Percentiles rank a stretch among this genome's conserved stretches.
Evolutionary conservation across 1,139 yeast species (phyloP).

Genomic region (Scheffersomyces quercinus): DNA sequence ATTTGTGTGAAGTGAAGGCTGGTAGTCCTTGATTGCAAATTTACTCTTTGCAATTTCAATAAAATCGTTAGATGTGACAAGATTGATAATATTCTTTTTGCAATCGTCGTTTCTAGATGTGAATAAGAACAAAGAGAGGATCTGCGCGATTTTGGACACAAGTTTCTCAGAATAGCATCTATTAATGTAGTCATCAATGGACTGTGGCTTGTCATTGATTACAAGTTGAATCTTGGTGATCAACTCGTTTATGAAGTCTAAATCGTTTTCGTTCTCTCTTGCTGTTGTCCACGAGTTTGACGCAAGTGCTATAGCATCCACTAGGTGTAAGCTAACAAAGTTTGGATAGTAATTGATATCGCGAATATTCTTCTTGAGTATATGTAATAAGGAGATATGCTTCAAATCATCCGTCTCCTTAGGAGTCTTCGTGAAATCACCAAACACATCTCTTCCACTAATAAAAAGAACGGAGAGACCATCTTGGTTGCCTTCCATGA

Average conservation of each 20-base stretch:
- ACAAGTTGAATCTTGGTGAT: constrained; percentile 37
- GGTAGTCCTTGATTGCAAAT: constrained; percentile 31
- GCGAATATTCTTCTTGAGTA: constrained; percentile 59
- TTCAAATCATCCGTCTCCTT: constrained; percentile 18
- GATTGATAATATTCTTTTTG: constrained; percentile 42
- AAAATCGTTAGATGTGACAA: constrained; percentile 42
- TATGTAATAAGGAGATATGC: constrained; percentile 50
- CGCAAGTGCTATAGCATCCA: constrained; percentile 66
- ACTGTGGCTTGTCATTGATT: constrained; percentile 20
- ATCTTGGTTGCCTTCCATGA: constrained; percentile 78
- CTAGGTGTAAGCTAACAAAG: constrained; percentile 55
- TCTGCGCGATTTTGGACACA: constrained; percentile 69
- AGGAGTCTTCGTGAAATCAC: constrained; percentile 25
- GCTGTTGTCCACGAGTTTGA: constrained; percentile 70
- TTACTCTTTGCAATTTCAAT: constrained; percentile 28
- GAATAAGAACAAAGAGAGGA: constrained; percentile 71
- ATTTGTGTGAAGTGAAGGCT: constrained; percentile 44
- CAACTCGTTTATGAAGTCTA: constrained; percentile 52
- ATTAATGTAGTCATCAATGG: constrained; percentile 32
- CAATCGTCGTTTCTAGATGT: constrained; percentile 49
- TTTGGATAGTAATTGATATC: constrained; percentile 57
- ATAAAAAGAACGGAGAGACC: constrained; percentile 79
- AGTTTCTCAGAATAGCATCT: constrained; percentile 58
- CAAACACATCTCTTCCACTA: constrained; percentile 64
- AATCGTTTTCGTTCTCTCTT: constrained; percentile 49